These are phyloP conservation scores for Myriosclerotinia duriaeana DNA, from an alignment of 2,329 filamentous ascomycete species.

Conservation along the genomic window DNA sequence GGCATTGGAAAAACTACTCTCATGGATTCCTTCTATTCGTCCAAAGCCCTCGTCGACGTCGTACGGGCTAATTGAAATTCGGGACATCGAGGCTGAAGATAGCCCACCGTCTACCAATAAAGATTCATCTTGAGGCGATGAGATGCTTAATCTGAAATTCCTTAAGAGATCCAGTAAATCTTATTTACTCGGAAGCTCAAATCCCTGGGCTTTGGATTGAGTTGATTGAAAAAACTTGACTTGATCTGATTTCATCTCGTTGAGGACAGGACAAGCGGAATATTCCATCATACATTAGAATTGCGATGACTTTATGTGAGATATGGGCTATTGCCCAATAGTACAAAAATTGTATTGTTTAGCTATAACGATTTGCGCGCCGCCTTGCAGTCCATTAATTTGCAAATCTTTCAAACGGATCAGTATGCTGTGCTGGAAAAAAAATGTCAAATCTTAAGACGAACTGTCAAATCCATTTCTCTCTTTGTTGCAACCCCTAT, in stretches of 20 bases:
- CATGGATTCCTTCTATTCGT: not conserved
- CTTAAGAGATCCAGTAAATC: rapidly evolving
- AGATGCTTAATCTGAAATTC: not conserved
- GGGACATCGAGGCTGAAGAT: not conserved
- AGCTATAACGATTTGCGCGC: not conserved
- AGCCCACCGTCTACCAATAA: not conserved
- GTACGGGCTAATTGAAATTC: not conserved
- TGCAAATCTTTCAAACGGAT: too few relatives aligned
- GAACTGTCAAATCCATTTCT: too few relatives aligned
- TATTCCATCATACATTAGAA: too few relatives aligned
- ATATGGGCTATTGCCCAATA: not conserved
- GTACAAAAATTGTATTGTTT: not conserved
- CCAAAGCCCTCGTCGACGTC: not conserved
- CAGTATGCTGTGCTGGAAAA: too few relatives aligned
- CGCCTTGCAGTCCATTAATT: too few relatives aligned
- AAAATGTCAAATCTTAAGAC: too few relatives aligned
- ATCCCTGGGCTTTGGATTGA: not conserved
- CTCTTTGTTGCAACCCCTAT: too few relatives aligned
- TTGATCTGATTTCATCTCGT: not conserved
- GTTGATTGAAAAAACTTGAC: not conserved
- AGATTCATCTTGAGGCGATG: not conserved
- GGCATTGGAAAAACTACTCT: not conserved
- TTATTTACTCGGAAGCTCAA: not conserved
- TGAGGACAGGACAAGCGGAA: not conserved
- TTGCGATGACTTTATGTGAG: too few relatives aligned